A percentile compares a stretch with the other conserved stretches of the same genome.
phyloP scores from a whole-genome alignment of 805 yeast species.

The Candida sphagnicola region DNA sequence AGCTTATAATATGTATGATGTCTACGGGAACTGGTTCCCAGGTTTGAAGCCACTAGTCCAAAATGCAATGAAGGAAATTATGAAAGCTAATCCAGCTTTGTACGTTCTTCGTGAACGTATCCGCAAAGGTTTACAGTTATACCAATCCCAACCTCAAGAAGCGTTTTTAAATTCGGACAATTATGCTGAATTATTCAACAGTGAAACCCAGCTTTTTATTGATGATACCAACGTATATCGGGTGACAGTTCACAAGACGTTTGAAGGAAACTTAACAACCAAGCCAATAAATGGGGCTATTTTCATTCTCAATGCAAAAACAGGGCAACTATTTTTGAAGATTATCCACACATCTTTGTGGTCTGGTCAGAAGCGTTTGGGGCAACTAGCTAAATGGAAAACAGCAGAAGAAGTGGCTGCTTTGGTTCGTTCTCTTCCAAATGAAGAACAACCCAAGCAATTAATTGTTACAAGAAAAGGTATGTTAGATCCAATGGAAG shows the following conservation, averaged over 20 bases:
- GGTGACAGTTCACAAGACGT: constrained; percentile 85
- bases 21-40: constrained; percentile 97
- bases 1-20: constrained; percentile 94
- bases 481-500: constrained; percentile 90
- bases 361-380: constrained; percentile 93
- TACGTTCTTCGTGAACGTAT: constrained; percentile 90
- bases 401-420: constrained; percentile 98
- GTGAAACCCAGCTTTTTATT: constrained; percentile 78
- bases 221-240: constrained; percentile 95
- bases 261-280: constrained; percentile 89
- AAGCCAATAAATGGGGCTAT: constrained; percentile 93
- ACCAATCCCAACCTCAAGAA: constrained; percentile 91
- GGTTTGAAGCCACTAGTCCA: constrained; percentile 88
- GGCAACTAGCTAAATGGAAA: constrained; percentile 96
- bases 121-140: constrained; percentile 87
- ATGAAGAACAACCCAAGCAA: constrained; percentile 93
- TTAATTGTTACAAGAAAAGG: constrained; percentile 87
- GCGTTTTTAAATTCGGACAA: constrained; percentile 85
- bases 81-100: constrained; percentile 93
- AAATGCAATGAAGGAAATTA: constrained; percentile 86
- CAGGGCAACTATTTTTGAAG: constrained; percentile 86
- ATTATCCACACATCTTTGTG: constrained; percentile 92
- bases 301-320: constrained; percentile 82
- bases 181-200: constrained; percentile 83
- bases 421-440: constrained; percentile 78